A percentile compares a stretch with the other conserved stretches of the same genome.
Conservation (phyloP, 805 yeast species). For the Ascoidea asiatica region DNA sequence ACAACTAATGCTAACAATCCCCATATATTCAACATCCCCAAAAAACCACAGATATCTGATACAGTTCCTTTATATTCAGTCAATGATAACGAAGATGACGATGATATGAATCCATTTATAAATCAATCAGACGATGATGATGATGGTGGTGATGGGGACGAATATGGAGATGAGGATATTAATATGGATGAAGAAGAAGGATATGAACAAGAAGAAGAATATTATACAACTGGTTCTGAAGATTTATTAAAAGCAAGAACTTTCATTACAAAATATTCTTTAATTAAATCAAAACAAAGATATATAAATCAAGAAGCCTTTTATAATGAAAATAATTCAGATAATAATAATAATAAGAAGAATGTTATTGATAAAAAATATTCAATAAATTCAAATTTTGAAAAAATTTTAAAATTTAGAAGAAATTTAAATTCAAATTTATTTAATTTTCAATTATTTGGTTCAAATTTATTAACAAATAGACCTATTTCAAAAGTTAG, state of each 20-base stretch:
- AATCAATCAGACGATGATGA: too few species aligned
- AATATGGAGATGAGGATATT: constrained; percentile 9
- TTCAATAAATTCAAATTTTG: too few species aligned
- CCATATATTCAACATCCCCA: too few species aligned
- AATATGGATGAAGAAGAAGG: constrained; percentile 21
- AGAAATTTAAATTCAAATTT: constrained; percentile 25
- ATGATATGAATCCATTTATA: too few species aligned
- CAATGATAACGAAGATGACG: too few species aligned
- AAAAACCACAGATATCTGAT: too few species aligned
- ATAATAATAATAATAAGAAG: too few species aligned
- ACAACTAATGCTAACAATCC: too few species aligned
- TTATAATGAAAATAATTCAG: constrained; percentile 23
- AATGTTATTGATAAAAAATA: too few species aligned
- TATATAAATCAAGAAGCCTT: constrained; percentile 19
- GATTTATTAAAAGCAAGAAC: constrained; percentile 39
- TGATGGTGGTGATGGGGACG: constrained; percentile 5
- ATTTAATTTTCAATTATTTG: constrained; percentile 29
- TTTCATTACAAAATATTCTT: constrained; percentile 36
- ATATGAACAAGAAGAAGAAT: constrained; percentile 60
- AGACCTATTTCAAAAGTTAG: constrained; percentile 56
- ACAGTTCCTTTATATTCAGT: too few species aligned
- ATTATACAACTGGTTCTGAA: constrained; percentile 66
- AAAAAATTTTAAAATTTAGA: constrained; percentile 35
- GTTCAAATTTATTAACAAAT: constrained; percentile 57
- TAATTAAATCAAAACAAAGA: constrained; percentile 30